Evolutionary conservation across 768 basidiomycete species (phyloP).

Genomic region (Cystoderma amianthinum): DNA sequence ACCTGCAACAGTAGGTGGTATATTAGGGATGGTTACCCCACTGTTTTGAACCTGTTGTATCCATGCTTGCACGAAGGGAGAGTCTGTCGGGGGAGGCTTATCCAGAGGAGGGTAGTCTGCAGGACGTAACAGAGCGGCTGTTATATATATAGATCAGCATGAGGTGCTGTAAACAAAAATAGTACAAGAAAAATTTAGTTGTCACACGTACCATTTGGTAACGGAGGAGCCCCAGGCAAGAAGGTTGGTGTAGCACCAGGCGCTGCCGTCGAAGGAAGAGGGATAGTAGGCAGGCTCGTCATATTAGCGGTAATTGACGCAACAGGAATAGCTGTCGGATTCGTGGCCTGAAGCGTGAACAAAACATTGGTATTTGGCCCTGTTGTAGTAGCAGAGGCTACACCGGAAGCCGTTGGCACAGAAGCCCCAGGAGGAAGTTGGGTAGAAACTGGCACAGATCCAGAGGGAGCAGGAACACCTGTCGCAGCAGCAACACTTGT

Average conservation of each 20-base stretch:
- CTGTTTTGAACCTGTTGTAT: conserved; percentile 51
- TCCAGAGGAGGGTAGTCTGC: conserved; percentile 67
- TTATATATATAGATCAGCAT: conserved; percentile 1
- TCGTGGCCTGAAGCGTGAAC: conserved; percentile 39
- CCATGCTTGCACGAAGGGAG: conserved; percentile 64
- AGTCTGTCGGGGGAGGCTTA: conserved; percentile 48
- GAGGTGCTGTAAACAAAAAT: not conserved
- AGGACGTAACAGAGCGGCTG: conserved; percentile 38
- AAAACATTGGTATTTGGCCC: conserved; percentile 26
- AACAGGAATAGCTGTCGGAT: conserved; percentile 58
- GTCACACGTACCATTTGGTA: conserved; percentile 39
- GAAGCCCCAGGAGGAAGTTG: not conserved
- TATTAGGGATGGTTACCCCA: conserved; percentile 52
- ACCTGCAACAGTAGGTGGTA: conserved; percentile 36
- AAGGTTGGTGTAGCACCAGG: conserved; percentile 45
- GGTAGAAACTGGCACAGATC: not conserved
- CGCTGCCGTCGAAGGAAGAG: conserved; percentile 38
- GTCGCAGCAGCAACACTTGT: not conserved
- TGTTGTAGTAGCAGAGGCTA: conserved; percentile 7
- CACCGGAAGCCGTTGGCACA: not conserved
- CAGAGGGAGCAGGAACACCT: not conserved
- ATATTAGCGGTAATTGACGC: conserved; percentile 38
- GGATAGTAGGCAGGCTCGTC: conserved; percentile 31
- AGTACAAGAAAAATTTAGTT: conserved; percentile 1
- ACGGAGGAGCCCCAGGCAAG: conserved; percentile 50